Conservation (phyloP, 2,329 filamentous ascomycete genomes). For the Lachnellula arida region DNA sequence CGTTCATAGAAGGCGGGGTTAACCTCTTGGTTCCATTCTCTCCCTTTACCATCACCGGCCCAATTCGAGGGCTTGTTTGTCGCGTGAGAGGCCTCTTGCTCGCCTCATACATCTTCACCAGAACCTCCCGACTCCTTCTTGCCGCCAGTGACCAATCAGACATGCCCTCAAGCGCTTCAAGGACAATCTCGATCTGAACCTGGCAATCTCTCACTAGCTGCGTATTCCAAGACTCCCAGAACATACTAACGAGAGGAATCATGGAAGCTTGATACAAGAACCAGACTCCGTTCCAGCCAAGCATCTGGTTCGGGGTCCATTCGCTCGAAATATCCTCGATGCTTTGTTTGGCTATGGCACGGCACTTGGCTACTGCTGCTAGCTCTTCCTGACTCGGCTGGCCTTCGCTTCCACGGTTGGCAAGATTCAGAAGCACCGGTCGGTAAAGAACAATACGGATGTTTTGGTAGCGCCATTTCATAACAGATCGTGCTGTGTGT, state of each 20-base stretch:
- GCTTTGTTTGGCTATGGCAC: conserved; percentile 62
- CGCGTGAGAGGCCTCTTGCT: conserved; percentile 27
- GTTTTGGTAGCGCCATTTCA: conserved; percentile 81
- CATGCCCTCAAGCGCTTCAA: conserved; percentile 59
- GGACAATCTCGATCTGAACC: conserved; percentile 52
- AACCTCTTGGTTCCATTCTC: conserved; percentile 10
- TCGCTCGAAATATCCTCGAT: conserved; percentile 69
- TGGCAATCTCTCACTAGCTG: conserved; percentile 41
- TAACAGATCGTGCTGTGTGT: conserved; percentile 65
- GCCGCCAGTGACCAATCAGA: conserved; percentile 62
- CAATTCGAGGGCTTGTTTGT: conserved; percentile 30
- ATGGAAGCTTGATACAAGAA: conserved; percentile 77
- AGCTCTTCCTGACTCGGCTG: conserved; percentile 54
- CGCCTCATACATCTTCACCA: conserved; percentile 60
- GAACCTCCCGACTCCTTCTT: conserved; percentile 57
- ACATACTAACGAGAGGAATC: conserved; percentile 71
- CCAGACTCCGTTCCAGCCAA: conserved; percentile 78
- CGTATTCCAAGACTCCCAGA: conserved; percentile 51
- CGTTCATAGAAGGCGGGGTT: conserved; percentile 12
- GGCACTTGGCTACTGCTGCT: conserved; percentile 62
- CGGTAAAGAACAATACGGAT: conserved; percentile 72
- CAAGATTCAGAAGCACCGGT: conserved; percentile 64
- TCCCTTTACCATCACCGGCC: conserved; percentile 33
- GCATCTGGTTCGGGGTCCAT: conserved; percentile 69
- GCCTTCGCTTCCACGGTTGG: conserved; percentile 32